Evolutionary conservation across 2,329 filamentous ascomycete genomes (phyloP).

Genomic region (Xylariales sp.): DNA sequence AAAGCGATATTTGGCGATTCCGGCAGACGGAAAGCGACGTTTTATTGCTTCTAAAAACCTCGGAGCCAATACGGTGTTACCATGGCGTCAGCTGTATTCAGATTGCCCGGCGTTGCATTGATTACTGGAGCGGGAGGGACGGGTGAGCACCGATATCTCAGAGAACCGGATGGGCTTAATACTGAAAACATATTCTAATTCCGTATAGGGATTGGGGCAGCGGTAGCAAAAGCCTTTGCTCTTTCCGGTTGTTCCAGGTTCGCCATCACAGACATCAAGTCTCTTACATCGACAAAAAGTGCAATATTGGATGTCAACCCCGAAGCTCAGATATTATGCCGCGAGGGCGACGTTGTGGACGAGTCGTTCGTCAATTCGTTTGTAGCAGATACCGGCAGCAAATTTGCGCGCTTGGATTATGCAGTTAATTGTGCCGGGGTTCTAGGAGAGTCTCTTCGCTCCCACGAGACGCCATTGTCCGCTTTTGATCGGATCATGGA

Average conservation of each 20-base stretch:
- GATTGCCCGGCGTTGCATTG: constrained; percentile 59
- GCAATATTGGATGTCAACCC: constrained; percentile 52
- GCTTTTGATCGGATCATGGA: constrained; percentile 65
- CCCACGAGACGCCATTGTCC: constrained; percentile 58
- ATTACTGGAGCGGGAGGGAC: constrained; percentile 62
- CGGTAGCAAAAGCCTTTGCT: constrained; percentile 63
- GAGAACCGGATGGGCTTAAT: too few relatives aligned
- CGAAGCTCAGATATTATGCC: constrained; percentile 48
- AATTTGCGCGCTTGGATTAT: constrained; percentile 65
- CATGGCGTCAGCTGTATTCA: constrained; percentile 39
- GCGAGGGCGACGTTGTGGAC: constrained; percentile 61
- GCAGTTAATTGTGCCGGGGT: constrained; percentile 68
- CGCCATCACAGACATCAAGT: constrained; percentile 65
- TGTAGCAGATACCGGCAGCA: constrained; percentile 46
- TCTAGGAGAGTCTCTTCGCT: constrained; percentile 55
- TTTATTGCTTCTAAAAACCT: not conserved
- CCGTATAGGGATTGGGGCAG: constrained; percentile 64
- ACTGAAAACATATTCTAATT: too few relatives aligned
- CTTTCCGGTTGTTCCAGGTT: constrained; percentile 62
- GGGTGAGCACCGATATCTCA: constrained; percentile 47
- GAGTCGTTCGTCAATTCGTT: constrained; percentile 57
- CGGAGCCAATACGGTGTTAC: not conserved
- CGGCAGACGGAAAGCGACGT: not conserved
- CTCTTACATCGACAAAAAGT: constrained; percentile 53
- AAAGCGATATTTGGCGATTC: too few relatives aligned